phyloP scores from a whole-genome alignment of 164 flowering plant genomes.

The Vitis cinerea region DNA sequence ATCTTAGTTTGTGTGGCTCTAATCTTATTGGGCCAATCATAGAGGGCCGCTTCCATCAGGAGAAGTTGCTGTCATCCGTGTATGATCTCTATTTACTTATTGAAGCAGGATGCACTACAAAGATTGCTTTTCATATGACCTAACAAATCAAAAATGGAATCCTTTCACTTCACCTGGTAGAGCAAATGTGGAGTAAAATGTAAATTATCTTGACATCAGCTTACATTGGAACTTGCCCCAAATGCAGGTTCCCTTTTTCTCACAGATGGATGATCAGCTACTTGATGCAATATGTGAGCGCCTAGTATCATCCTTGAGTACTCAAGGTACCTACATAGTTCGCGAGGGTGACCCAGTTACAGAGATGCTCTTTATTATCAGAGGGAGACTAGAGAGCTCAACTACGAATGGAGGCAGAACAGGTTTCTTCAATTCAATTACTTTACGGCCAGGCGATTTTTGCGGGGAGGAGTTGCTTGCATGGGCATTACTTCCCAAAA shows the following conservation, averaged over 20 bases:
- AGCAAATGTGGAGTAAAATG: no score
- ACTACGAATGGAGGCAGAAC: constrained; percentile 67
- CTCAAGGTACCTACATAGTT: constrained; percentile 58
- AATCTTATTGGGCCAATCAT: no score
- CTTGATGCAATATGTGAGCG: constrained; percentile 73
- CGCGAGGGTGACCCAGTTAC: constrained; percentile 71
- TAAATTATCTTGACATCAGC: neutral
- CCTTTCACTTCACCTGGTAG: no score
- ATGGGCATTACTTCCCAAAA: constrained; percentile 66
- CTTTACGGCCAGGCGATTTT: constrained; percentile 58
- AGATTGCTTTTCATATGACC: no score
- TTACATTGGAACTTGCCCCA: neutral
- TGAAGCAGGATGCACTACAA: no score
- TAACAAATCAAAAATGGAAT: no score
- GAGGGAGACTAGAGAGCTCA: constrained; percentile 62
- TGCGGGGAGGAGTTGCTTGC: constrained; percentile 71
- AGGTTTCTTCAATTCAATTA: constrained; percentile 67
- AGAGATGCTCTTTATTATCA: constrained; percentile 64
- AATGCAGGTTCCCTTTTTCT: constrained; percentile 65
- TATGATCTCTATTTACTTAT: no score
- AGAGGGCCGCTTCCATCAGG: no score
- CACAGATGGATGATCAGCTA: constrained; percentile 67
- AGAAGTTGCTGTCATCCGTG: no score
- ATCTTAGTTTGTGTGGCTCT: no score
- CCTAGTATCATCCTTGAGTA: constrained; percentile 52